Conservation (phyloP, 2,329 filamentous ascomycete species). For the Davidsoniella australis region DNA sequence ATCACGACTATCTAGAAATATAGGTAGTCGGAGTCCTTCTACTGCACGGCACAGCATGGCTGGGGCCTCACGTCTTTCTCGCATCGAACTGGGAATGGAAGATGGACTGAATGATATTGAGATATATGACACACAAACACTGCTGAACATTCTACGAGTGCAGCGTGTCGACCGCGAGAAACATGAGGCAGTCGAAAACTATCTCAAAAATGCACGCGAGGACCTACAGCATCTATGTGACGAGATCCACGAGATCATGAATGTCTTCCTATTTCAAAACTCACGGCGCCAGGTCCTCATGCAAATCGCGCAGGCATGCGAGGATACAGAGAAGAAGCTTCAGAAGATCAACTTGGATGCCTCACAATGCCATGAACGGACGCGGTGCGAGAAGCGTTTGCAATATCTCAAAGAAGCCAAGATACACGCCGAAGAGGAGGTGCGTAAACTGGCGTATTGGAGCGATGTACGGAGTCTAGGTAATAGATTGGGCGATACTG, state of each 20-base stretch:
- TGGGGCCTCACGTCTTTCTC: constrained; percentile 17
- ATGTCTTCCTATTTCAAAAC: constrained; percentile 73
- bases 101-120: constrained; percentile 29
- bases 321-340: constrained; percentile 25
- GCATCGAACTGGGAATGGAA: constrained; percentile 28
- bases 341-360: constrained; percentile 24
- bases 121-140: constrained; percentile 45
- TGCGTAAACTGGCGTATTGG: constrained; percentile 72
- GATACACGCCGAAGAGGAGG: constrained; percentile 61
- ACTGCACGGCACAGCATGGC: constrained; percentile 7
- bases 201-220: constrained; percentile 41
- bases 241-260: constrained; percentile 73
- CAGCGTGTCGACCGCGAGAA: constrained; percentile 82
- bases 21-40: constrained; percentile 3
- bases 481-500: constrained; percentile 28
- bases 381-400: constrained; percentile 27
- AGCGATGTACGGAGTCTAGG: constrained; percentile 63
- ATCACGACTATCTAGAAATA: neutral
- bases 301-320: constrained; percentile 47
- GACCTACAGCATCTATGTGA: constrained; percentile 61
- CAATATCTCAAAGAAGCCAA: constrained; percentile 58
- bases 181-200: constrained; percentile 65
- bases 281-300: constrained; percentile 63
- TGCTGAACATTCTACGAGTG: constrained; percentile 50
- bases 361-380: constrained; percentile 22